Base-by-base conservation (phyloP, 225 moss, liverwort and hornwort genomes). In the Marchantia polymorpha region DNA sequence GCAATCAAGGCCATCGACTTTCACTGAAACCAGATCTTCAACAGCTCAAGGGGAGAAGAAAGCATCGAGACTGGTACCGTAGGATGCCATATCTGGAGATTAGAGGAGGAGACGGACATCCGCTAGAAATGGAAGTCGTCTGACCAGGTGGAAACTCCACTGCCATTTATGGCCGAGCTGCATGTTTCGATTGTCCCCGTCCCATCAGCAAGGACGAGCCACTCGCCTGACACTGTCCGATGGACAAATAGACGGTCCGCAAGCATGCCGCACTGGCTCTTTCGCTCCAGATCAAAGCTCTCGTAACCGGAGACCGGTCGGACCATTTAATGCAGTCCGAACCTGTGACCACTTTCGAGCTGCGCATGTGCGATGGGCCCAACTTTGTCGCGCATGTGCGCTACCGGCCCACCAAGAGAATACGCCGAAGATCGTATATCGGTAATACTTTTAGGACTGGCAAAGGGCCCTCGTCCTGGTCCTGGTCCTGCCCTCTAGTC, bases 351-450 rank as follows among this genome's bases (percentile, higher is more conserved):
- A 16, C 19, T 60, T 20, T 60, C 2, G 65, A 26, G 65, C 10
- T 30, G 72, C 48, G 72, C 72, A 72, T 72, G 72, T 72, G 72
- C 72, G 46, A 47, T 72, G 72, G 72, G 50, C 72, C 72, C 47
- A 49, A 47, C 72, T 52, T 72, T 72, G 50, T 72, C 50, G 27
- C n/a, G 31, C 68, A 68, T 68, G 56, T 56, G 56, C 56, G 56
- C 2, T 66, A 30, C 65, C 65, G 29, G 65, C 14, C 14, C 10
- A 23, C 25, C 4, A 27, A 66, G 26, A 27, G 26, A 66, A 26
- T 26, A 66, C 65, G 65, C 65, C 6, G 11, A 27, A 27, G 25
- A 66, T 66, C 65, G 26, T 26, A 26, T 26, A 30, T 27, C 6
- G 2, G 65, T 7, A 19, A 66, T 11, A 66, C 65, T 14, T 56